phyloP scores from a whole-genome alignment of 1,139 yeast species.

The Yamadazyma aaseri region DNA sequence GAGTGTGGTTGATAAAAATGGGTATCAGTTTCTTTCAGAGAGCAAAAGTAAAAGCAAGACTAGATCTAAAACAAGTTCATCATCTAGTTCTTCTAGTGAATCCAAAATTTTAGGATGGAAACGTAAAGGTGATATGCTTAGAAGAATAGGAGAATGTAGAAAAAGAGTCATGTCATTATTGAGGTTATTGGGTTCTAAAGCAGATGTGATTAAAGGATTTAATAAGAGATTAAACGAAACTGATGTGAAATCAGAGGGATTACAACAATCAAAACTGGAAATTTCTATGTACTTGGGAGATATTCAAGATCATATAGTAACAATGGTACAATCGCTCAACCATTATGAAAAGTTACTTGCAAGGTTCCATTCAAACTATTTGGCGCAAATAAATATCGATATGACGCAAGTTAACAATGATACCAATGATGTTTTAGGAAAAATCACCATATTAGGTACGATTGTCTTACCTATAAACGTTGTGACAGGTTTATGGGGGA shows the following conservation, averaged over 20 bases:
- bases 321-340: constrained; percentile 92
- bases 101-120: constrained; percentile 75
- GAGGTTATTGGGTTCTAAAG: constrained; percentile 83
- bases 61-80: constrained; percentile 12
- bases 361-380: constrained; percentile 88
- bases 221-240: constrained; percentile 88
- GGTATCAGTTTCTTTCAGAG: constrained; percentile 9
- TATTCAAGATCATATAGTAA: constrained; percentile 90
- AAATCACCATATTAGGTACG: constrained; percentile 91
- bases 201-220: constrained; percentile 94
- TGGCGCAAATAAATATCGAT: constrained; percentile 95
- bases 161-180: constrained; percentile 90
- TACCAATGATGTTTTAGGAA: constrained; percentile 92
- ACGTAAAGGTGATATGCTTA: constrained; percentile 88
- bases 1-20: constrained; percentile 36
- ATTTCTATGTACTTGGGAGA: constrained; percentile 89
- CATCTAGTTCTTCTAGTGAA: constrained; percentile 36
- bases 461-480: constrained; percentile 92
- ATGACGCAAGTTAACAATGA: constrained; percentile 98
- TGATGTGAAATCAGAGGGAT: constrained; percentile 39
- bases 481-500: constrained; percentile 97
- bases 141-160: constrained; percentile 93
- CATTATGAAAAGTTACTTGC: constrained; percentile 94
- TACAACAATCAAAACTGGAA: constrained; percentile 26
- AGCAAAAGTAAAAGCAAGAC: constrained; percentile 7